A percentile compares a stretch with the other conserved stretches of the same genome.
These are phyloP conservation scores for Adansonia grandidieri DNA, from an alignment of 441 rosid species.

Conservation along the genomic window DNA sequence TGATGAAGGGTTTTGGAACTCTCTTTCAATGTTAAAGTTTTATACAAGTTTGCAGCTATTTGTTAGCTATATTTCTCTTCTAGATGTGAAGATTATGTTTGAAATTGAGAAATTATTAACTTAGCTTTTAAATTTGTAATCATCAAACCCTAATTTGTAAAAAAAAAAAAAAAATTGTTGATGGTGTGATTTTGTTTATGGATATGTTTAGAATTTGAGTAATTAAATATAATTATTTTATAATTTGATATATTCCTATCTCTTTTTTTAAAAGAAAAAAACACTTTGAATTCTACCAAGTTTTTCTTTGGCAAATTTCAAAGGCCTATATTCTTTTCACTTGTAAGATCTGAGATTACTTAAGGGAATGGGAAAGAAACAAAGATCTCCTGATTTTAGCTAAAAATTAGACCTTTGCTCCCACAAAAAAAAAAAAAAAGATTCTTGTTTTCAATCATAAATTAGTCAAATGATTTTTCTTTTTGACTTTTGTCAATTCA, in stretches of 20 bases:
- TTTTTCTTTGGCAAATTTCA: background rate
- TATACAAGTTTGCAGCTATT: background rate
- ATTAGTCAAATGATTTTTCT: background rate
- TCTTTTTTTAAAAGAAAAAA: background rate
- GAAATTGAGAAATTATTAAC: background rate
- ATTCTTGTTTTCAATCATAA: background rate
- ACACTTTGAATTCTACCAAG: background rate
- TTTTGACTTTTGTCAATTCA: background rate
- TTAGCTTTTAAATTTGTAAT: background rate
- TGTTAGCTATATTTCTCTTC: background rate
- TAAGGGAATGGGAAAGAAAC: too few species aligned
- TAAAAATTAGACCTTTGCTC: too few species aligned
- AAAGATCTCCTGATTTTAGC: too few species aligned
- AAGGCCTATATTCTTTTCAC: background rate
- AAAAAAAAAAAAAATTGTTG: background rate
- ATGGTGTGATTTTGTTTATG: conserved; percentile 5
- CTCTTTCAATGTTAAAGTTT: background rate
- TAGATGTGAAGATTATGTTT: background rate
- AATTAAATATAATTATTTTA: background rate
- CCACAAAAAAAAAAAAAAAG: too few species aligned
- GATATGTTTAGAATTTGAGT: background rate
- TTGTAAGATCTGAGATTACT: too few species aligned
- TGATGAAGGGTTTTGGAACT: background rate
- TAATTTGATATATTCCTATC: background rate
- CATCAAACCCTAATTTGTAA: background rate